Base-by-base conservation (phyloP, 1,139 yeast genomes). In the Yamadazyma conglobata region DNA sequence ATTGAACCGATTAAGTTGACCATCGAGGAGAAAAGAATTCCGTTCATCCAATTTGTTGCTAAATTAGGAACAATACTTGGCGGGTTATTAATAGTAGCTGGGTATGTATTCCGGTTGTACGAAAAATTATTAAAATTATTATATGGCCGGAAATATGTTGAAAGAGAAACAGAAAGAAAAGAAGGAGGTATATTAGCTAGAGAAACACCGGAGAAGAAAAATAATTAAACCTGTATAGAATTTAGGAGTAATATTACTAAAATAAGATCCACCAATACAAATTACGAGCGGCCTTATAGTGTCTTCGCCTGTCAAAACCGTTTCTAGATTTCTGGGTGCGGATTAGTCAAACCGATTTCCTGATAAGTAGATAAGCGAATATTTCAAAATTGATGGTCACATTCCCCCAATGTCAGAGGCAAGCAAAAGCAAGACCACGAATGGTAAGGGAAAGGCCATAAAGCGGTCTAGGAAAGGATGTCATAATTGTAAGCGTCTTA, bases 1-100 rank as follows among this genome's bases (percentile, higher is more conserved):
- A 87, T 91, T 52, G 97, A 91, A 48, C 93, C 97, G 4, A 75
- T 91, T 25, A 73, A 80, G 32, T 68, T 91, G 45, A 60, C 73
- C 3, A 71, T 88, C 21, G 66, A 69, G 17, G 97, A 89, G 51
- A 66, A 64, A 33, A 68, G 97, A 39, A 64, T 89, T 30, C 73
- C 93, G 2, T 89, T 91, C 51, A 53, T 77, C 22, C 86, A 80
- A 47, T 91, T 93, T 56, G 62, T 88, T 8, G 77, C 88, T 10
- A 73, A 88, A 38, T 58, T 89, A 30, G 82, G 85, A 6, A 89
- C 95, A 3, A 82, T 91, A 23, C 45, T 77, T n/a, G 89, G 91
- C 4, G 91, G 93, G 1, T 47, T 82, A 10, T 57, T 78, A 36
- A 73, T 81, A 4, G 62, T 79, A 14, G 79, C 77, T 0, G 60